phyloP scores from a whole-genome alignment of 2,329 filamentous ascomycete genomes.

The Colletotrichum lindemuthianum region DNA sequence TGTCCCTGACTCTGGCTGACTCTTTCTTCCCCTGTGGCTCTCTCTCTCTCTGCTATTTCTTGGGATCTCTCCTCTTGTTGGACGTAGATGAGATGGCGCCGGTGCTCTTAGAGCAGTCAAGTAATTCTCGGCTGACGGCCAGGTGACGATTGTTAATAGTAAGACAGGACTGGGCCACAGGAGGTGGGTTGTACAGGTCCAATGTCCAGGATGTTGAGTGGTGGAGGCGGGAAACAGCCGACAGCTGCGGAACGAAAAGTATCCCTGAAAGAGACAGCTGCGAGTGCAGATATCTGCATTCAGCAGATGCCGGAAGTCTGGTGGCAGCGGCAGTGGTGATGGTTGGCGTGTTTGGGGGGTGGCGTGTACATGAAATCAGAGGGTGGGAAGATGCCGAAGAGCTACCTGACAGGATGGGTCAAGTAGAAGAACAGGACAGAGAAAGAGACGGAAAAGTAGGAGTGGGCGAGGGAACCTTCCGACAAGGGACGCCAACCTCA shows the following conservation, averaged over 20 bases:
- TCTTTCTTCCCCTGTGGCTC: not conserved
- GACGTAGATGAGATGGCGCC: conserved; percentile 4
- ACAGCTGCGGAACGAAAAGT: conserved; percentile 1
- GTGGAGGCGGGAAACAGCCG: conserved; percentile 10
- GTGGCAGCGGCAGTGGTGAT: not conserved
- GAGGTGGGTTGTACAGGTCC: conserved; percentile 13
- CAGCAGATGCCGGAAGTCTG: conserved; percentile 15
- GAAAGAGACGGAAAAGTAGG: not conserved
- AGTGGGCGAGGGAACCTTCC: not conserved
- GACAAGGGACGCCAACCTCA: not conserved
- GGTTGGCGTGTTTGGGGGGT: conserved; percentile 1
- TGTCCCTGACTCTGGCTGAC: too few relatives aligned
- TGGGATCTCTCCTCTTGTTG: not conserved
- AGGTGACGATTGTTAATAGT: conserved; percentile 4
- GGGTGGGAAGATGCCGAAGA: conserved; percentile 3
- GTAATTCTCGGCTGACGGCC: conserved; percentile 11
- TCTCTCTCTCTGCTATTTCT: not conserved
- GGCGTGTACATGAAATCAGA: conserved; percentile 23
- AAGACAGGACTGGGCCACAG: conserved; percentile 8
- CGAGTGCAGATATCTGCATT: conserved; percentile 31
- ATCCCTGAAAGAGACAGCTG: conserved; percentile 25
- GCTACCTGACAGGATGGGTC: too few relatives aligned
- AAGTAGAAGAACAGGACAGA: not conserved
- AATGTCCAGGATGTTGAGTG: conserved; percentile 11
- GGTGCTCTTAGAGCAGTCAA: conserved; percentile 27